A percentile compares a stretch with the other conserved stretches of the same genome.
Evolutionary conservation across 2,329 filamentous ascomycete species (phyloP).

Genomic region (Thielaviopsis euricoi): DNA sequence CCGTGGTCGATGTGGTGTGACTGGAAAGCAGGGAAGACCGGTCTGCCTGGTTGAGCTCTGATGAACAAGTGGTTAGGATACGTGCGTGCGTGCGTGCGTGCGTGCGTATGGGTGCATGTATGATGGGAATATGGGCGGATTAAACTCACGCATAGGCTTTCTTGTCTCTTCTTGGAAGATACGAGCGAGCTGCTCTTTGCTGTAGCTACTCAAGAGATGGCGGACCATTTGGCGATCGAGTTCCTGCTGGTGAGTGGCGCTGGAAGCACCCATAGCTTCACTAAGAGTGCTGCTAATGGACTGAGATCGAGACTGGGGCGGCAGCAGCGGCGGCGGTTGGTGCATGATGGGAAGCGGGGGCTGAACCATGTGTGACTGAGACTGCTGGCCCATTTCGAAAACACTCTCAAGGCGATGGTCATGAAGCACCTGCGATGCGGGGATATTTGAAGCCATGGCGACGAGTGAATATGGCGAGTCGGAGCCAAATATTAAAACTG

Average conservation of each 20-base stretch:
- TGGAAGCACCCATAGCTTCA: not conserved
- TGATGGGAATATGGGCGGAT: constrained; percentile 19
- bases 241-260: constrained; percentile 1
- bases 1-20: constrained; percentile 19
- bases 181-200: constrained; percentile 12
- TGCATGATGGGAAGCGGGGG: not conserved
- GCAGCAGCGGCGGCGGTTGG: no score
- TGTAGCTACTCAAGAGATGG: constrained; percentile 14
- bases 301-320: not conserved
- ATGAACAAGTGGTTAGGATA: constrained; percentile 2
- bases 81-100: no score
- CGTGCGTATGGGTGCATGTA: no score
- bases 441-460: not conserved
- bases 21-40: constrained; percentile 21
- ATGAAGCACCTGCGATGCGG: not conserved
- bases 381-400: not conserved
- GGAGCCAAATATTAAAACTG: not conserved
- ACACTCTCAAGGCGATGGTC: not conserved
- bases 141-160: constrained; percentile 3
- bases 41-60: constrained; percentile 17
- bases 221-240: constrained; percentile 15
- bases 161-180: constrained; percentile 14
- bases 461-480: not conserved
- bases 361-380: not conserved
- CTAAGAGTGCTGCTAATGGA: not conserved